phyloP scores from a whole-genome alignment of 1,284 basidiomycete species.

The Sanghuangporus sanghuang region DNA sequence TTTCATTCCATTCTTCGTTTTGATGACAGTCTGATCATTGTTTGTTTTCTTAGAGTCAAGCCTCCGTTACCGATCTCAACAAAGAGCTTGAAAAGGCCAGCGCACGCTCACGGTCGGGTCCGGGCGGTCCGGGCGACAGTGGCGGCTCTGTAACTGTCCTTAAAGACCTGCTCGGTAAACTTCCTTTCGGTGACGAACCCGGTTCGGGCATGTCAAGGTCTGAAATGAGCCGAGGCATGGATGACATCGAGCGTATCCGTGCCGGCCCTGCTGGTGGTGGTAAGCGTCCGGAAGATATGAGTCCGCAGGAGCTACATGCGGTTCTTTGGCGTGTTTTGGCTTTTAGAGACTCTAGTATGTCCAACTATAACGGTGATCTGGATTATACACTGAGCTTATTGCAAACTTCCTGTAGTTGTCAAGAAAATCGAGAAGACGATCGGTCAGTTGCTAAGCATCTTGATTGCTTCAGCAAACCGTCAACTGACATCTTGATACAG shows the following conservation, averaged over 20 bases:
- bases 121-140: constrained; percentile 28
- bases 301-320: constrained; percentile 81
- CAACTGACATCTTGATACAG: constrained; percentile 26
- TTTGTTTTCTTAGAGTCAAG: constrained; percentile 39
- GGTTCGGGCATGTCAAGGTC: constrained; percentile 30
- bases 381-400: constrained; percentile 4
- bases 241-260: constrained; percentile 67
- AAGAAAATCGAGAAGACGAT: constrained; percentile 88
- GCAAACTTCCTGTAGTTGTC: constrained; percentile 40
- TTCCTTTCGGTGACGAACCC: constrained; percentile 50
- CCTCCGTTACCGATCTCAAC: constrained; percentile 86
- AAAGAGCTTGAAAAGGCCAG: constrained; percentile 67
- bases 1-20: background rate
- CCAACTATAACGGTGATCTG: constrained; percentile 11
- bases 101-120: constrained; percentile 42
- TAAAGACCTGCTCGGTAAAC: constrained; percentile 47
- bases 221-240: constrained; percentile 72
- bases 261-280: constrained; percentile 48
- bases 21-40: background rate
- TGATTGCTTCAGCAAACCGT: background rate
- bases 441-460: constrained; percentile 39
- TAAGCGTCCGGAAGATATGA: constrained; percentile 75
- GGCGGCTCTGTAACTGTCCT: constrained; percentile 37
- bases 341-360: constrained; percentile 72
- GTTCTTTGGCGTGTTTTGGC: constrained; percentile 83